Conservation (phyloP, 2,329 filamentous ascomycete species). For the Phoma herbarum region DNA sequence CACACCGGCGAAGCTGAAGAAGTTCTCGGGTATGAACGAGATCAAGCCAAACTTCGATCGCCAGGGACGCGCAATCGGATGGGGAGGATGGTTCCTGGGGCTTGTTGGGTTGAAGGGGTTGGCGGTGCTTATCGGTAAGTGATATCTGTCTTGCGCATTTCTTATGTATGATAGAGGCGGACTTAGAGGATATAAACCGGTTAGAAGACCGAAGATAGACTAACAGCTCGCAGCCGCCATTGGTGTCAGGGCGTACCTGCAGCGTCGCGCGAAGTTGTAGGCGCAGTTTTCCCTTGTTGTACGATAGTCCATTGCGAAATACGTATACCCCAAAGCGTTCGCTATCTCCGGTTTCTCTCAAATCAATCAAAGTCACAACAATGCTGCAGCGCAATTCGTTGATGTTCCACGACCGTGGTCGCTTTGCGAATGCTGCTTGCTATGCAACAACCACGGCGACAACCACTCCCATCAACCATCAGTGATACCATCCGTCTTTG, state of each 20-base stretch:
- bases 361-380: neutral
- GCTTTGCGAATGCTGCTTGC: neutral
- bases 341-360: neutral
- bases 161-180: neutral
- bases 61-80: slow-evolving; percentile 55
- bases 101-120: slow-evolving; percentile 43
- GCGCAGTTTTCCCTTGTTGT: slow-evolving; percentile 1
- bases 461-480: neutral
- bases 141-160: neutral
- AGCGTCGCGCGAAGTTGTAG: slow-evolving; percentile 41
- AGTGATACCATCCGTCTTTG: neutral
- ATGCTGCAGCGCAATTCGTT: neutral
- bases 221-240: slow-evolving; percentile 40
- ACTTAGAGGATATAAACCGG: neutral
- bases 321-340: neutral
- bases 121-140: slow-evolving; percentile 47
- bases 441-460: neutral
- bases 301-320: slow-evolving; percentile 2
- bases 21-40: slow-evolving; percentile 60
- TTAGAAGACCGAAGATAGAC: slow-evolving; percentile 2
- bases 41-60: slow-evolving; percentile 69
- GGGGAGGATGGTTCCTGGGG: slow-evolving; percentile 46
- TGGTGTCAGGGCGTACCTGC: slow-evolving; percentile 41
- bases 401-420: neutral
- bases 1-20: slow-evolving; percentile 61